A percentile compares a stretch with the other conserved stretches of the same genome.
These are phyloP conservation scores for Cyberlindnera samutprakarnensis DNA, from an alignment of 805 yeast species.

Conservation along the genomic window DNA sequence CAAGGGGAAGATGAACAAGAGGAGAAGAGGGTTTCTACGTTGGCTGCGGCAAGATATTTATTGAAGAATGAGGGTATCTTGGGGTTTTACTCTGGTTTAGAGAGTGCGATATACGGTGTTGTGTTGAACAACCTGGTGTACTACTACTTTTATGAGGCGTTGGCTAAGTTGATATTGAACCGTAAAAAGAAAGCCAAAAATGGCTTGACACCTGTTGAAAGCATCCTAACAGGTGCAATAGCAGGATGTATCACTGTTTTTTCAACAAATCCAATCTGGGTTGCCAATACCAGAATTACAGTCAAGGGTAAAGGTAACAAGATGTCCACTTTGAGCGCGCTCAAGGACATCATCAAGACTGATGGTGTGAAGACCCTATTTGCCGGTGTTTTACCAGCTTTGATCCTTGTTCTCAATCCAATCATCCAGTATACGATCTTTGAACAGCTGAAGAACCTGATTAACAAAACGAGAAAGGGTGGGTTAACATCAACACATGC, in stretches of 20 bases:
- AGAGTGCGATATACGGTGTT: slow-evolving; percentile 81
- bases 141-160: slow-evolving; percentile 82
- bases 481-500: slow-evolving; percentile 64
- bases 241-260: slow-evolving; percentile 84
- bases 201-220: slow-evolving; percentile 16
- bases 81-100: slow-evolving; percentile 80
- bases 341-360: slow-evolving; percentile 52
- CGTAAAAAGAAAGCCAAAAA: slow-evolving; percentile 13
- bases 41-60: slow-evolving; percentile 39
- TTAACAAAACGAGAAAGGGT: slow-evolving; percentile 45
- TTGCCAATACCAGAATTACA: slow-evolving; percentile 85
- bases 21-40: slow-evolving; percentile 17
- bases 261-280: slow-evolving; percentile 89
- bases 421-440: slow-evolving; percentile 87
- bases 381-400: slow-evolving; percentile 83
- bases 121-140: slow-evolving; percentile 81
- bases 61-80: slow-evolving; percentile 50
- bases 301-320: slow-evolving; percentile 29
- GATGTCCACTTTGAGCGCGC: slow-evolving; percentile 44
- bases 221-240: slow-evolving; percentile 44
- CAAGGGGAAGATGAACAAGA: slow-evolving; percentile 3
- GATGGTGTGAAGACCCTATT: slow-evolving; percentile 73
- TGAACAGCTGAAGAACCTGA: slow-evolving; percentile 71
- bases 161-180: slow-evolving; percentile 39
- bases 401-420: slow-evolving; percentile 80